These are phyloP conservation scores for Aspergillus puulaauensis DNA, from an alignment of 2,329 filamentous ascomycete species.

Conservation along the genomic window DNA sequence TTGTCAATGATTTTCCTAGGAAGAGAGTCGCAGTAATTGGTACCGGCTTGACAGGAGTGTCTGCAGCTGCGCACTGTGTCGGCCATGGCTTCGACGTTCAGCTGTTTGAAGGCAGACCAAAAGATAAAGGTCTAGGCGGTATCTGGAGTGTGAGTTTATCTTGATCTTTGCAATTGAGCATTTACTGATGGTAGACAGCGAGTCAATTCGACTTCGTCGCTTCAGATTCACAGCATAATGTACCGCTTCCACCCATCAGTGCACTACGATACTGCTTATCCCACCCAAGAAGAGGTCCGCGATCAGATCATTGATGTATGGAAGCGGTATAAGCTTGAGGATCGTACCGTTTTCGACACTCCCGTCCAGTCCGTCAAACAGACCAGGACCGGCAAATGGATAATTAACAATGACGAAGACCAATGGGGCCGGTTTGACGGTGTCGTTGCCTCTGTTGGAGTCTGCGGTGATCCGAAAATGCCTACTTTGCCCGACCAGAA, in stretches of 20 bases:
- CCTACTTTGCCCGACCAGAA: conserved; percentile 69
- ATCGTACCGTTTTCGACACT: conserved; percentile 70
- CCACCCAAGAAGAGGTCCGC: conserved; percentile 72
- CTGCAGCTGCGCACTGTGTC: conserved; percentile 76
- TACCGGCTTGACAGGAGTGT: conserved; percentile 72
- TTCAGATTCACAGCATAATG: conserved; percentile 85
- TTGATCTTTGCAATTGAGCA: not conserved
- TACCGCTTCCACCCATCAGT: conserved; percentile 84
- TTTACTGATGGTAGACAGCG: conserved; percentile 46
- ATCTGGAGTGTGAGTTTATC: conserved; percentile 69
- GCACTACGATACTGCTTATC: conserved; percentile 73
- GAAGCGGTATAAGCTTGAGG: conserved; percentile 70
- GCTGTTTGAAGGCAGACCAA: conserved; percentile 71
- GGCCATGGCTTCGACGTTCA: conserved; percentile 82
- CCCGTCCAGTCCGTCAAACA: conserved; percentile 69
- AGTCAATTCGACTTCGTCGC: conserved; percentile 77
- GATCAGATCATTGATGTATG: conserved; percentile 70
- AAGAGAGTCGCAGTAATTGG: conserved; percentile 69
- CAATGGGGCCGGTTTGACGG: conserved; percentile 74
- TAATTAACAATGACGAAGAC: conserved; percentile 72
- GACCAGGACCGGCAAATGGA: conserved; percentile 68
- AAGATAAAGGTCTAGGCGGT: conserved; percentile 65
- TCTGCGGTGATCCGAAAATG: conserved; percentile 76
- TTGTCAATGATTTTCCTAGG: conserved; percentile 53
- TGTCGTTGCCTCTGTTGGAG: conserved; percentile 74